These are phyloP conservation scores for Arachnopeziza araneosa DNA, from an alignment of 2,329 filamentous ascomycete species.

Conservation along the genomic window DNA sequence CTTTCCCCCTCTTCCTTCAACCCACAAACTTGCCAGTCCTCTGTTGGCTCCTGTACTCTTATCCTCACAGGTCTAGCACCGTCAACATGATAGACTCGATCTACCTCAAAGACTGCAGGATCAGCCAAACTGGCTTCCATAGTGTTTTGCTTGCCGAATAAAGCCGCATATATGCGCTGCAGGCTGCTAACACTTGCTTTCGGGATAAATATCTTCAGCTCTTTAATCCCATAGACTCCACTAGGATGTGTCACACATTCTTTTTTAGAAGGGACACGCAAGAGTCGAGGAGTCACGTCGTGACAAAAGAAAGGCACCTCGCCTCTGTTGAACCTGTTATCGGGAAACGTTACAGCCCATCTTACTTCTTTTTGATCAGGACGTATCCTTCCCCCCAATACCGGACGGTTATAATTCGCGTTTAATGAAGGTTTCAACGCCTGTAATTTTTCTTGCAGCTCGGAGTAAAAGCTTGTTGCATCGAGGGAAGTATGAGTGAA, in stretches of 20 bases:
- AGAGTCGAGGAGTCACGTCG: slow-evolving; percentile 51
- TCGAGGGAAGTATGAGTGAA: slow-evolving; percentile 37
- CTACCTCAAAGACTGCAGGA: slow-evolving; percentile 1
- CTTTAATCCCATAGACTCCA: slow-evolving; percentile 45
- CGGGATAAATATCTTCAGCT: slow-evolving; percentile 36
- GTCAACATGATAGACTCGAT: slow-evolving; percentile 1
- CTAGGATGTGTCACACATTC: slow-evolving; percentile 43
- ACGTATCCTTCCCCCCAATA: slow-evolving; percentile 45
- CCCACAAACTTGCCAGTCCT: slow-evolving; percentile 6
- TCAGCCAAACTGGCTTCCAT: background rate
- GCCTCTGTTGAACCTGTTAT: slow-evolving; percentile 36
- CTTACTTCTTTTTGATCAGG: slow-evolving; percentile 51
- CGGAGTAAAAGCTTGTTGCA: slow-evolving; percentile 31
- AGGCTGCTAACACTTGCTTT: slow-evolving; percentile 20
- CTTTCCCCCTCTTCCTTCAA: slow-evolving; percentile 10
- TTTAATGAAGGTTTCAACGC: background rate
- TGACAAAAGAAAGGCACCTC: slow-evolving; percentile 60
- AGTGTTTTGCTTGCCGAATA: slow-evolving; percentile 5
- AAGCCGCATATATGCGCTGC: slow-evolving; percentile 23
- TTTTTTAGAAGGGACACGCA: slow-evolving; percentile 46
- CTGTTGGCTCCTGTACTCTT: background rate
- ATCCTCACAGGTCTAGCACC: slow-evolving; percentile 1
- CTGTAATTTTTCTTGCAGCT: slow-evolving; percentile 11
- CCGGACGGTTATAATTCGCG: background rate
- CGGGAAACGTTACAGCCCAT: slow-evolving; percentile 51